Conservation (phyloP, 2,329 filamentous ascomycete species). For the Grosmannia huntii region DNA sequence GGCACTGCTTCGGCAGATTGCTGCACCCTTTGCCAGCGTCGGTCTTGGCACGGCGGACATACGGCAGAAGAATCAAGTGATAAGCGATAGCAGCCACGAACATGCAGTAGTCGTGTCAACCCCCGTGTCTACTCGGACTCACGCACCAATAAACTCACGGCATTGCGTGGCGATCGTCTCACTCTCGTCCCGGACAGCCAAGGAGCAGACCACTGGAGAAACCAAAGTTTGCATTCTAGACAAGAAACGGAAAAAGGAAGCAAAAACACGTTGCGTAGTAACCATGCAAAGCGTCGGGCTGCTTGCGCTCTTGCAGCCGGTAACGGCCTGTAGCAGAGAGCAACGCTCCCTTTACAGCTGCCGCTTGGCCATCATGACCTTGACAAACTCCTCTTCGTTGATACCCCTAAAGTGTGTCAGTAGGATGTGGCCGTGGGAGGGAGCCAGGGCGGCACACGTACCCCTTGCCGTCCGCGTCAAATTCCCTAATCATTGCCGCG, state of each 20-base stretch:
- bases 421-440: not conserved
- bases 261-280: not conserved
- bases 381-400: slow-evolving; percentile 55
- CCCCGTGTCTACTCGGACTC: not conserved
- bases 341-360: slow-evolving; percentile 6
- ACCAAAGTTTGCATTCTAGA: not conserved
- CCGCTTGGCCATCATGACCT: slow-evolving; percentile 38
- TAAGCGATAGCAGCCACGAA: not conserved
- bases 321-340: not conserved
- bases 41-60: slow-evolving; percentile 4
- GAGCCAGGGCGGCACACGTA: not conserved
- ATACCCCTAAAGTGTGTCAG: slow-evolving; percentile 32
- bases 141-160: not conserved
- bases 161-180: not conserved
- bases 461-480: slow-evolving; percentile 88
- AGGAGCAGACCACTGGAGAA: not conserved
- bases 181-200: not conserved
- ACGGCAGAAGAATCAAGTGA: not conserved
- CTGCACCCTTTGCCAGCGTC: not conserved
- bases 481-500: slow-evolving; percentile 93
- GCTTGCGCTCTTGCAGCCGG: not conserved
- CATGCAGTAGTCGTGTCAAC: not conserved
- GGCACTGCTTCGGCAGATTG: slow-evolving; percentile 1
- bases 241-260: not conserved
- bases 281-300: not conserved